phyloP scores from a whole-genome alignment of 1,139 yeast species.

The Suzukiozyma palmioleophila region DNA sequence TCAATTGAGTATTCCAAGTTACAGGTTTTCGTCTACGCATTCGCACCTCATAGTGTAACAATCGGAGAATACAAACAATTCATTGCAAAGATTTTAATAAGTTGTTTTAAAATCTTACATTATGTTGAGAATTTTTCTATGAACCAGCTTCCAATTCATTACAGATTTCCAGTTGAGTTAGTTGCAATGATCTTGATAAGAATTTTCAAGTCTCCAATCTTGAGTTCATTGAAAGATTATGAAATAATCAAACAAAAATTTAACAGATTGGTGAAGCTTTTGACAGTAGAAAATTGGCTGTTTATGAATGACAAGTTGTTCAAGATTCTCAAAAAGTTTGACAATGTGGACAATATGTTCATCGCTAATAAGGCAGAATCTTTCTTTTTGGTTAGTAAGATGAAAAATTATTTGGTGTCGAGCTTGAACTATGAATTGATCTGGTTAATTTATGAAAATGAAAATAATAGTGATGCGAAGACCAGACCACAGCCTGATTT shows the following conservation, averaged over 20 bases:
- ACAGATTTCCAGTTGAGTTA: conserved; percentile 36
- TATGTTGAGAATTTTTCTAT: conserved; percentile 20
- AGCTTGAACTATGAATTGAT: conserved; percentile 39
- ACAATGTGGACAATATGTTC: conserved; percentile 13
- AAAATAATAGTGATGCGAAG: conserved; percentile 7
- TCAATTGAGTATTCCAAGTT: conserved; percentile 38
- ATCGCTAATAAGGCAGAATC: conserved; percentile 10
- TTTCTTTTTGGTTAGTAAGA: conserved; percentile 30
- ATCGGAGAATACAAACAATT: conserved; percentile 26
- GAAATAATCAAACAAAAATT: conserved; percentile 26
- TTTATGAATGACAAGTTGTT: conserved; percentile 24
- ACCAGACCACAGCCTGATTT: conserved; percentile 6
- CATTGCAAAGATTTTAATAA: conserved; percentile 25
- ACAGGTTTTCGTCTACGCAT: conserved; percentile 36
- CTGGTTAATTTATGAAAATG: conserved; percentile 34
- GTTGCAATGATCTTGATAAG: conserved; percentile 29
- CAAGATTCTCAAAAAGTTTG: conserved; percentile 28
- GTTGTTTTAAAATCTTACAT: conserved; percentile 23
- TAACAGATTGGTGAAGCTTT: conserved; percentile 15
- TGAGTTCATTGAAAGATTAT: conserved; percentile 28
- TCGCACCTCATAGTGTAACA: conserved; percentile 27
- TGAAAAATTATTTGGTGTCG: conserved; percentile 37
- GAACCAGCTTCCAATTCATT: conserved; percentile 39
- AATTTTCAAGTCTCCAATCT: conserved; percentile 35
- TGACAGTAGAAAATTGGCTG: conserved; percentile 20